Conservation (phyloP, 495 filamentous ascomycete genomes). For the Tuber brumale region DNA sequence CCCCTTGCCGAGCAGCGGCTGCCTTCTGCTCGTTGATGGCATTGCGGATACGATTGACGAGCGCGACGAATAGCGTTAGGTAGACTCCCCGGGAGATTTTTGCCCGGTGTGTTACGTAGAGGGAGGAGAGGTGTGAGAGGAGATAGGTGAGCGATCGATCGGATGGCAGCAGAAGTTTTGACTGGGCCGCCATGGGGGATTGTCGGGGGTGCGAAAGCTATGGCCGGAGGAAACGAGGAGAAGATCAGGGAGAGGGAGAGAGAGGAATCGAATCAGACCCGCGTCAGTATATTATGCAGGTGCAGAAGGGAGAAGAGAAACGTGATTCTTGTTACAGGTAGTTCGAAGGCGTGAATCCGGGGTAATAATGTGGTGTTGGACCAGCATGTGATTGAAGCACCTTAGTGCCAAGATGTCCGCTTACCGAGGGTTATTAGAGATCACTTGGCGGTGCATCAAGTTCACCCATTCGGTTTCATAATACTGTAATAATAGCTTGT, state of each 20-base stretch:
- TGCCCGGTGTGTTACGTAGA: conserved; percentile 80
- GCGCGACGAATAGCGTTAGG: conserved; percentile 79
- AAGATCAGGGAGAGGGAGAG: background rate
- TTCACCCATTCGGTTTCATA: conserved; percentile 12
- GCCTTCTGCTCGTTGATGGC: conserved; percentile 89
- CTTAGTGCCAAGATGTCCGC: conserved; percentile 12
- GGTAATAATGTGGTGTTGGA: conserved; percentile 17
- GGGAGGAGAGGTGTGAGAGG: conserved; percentile 62
- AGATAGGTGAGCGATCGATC: conserved; percentile 68
- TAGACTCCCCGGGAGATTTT: conserved; percentile 86
- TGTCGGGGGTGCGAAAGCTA: conserved; percentile 10
- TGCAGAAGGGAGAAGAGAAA: background rate
- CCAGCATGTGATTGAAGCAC: conserved; percentile 20
- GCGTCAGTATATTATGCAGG: background rate
- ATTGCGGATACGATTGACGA: conserved; percentile 83
- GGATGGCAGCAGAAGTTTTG: conserved; percentile 58
- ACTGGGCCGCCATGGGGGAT: conserved; percentile 65
- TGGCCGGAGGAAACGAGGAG: background rate
- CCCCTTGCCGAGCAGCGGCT: conserved; percentile 62
- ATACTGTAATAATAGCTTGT: background rate
- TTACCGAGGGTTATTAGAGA: conserved; percentile 16
- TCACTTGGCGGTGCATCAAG: background rate
- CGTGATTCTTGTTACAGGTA: background rate
- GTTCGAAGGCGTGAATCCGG: conserved; percentile 24
- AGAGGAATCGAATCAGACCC: background rate